Base-by-base conservation (phyloP, 495 filamentous ascomycete genomes). In the Amphirosellinia nigrospora region DNA sequence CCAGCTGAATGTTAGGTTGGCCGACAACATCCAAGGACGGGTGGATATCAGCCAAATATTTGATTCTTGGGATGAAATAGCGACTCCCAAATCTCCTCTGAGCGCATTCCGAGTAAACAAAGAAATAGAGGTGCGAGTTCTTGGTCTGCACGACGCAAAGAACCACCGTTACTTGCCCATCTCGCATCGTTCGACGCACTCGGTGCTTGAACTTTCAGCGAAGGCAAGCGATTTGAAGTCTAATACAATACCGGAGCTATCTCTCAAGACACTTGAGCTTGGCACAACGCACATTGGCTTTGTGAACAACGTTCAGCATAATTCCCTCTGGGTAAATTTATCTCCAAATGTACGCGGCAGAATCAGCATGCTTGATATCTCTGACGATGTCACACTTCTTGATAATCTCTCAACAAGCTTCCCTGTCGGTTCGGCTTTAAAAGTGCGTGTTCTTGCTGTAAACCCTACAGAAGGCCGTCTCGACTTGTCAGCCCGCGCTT, bases 101-200 rank as follows among this genome's bases (percentile, higher is more conserved):
- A 84, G 85, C 67, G 82, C 82, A 36, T 97, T 96, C 82, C 87
- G 88, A 52, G 78, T 85, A 34, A 92, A 93, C 71, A 87, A 93
- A 69, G 79, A 90, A 63, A 77, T 98, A 10, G 79, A 84, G 13
- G 95, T 94, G 36, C 89, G 90, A 63, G 87, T 99, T 50, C 79
- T 98, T 26, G 96, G 96, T 64, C 83, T 97, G 38, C 94, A 98
- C 75, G 93, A 98, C 83, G 92, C 93, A 48, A 89, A 90, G 69
- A 97, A 93, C 73, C 92, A 97, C 79, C 90, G 92, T 45, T 99
- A 95, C 81, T 87, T 99, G 46, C 93, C 96, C 26, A 95, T 99
- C 74, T 89, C 89, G 55, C 94, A 98, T 79, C 88, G 93, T 64
- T 86, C 86, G 45, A 89, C 88, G 62, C 94, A 93, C 64, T 88